phyloP scores from a whole-genome alignment of 805 yeast species.

The Kuraishia piskuri region DNA sequence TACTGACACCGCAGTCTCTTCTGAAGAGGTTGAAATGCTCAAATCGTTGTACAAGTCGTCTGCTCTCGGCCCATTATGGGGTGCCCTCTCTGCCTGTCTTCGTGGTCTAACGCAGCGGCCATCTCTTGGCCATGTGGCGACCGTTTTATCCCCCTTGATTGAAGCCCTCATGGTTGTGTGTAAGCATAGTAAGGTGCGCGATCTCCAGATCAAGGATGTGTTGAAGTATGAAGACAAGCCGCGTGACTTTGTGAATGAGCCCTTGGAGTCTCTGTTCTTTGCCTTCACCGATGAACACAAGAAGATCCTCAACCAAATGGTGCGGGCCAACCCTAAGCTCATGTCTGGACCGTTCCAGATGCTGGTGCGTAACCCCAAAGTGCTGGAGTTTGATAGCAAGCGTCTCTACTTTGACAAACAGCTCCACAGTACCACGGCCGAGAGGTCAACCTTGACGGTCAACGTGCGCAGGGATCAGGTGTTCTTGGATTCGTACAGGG shows the following conservation, averaged over 20 bases:
- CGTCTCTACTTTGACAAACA: slow-evolving; percentile 74
- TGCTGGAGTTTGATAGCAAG: slow-evolving; percentile 91
- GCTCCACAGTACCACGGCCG: slow-evolving; percentile 42
- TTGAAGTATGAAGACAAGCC: slow-evolving; percentile 54
- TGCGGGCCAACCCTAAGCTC: slow-evolving; percentile 79
- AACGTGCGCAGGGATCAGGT: slow-evolving; percentile 83
- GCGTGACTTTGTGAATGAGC: slow-evolving; percentile 63
- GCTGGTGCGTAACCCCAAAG: slow-evolving; percentile 79
- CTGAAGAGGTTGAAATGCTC: slow-evolving; percentile 36
- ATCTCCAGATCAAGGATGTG: slow-evolving; percentile 43
- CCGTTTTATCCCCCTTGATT: slow-evolving; percentile 75
- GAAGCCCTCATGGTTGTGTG: slow-evolving; percentile 96
- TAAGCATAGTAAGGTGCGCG: slow-evolving; percentile 66
- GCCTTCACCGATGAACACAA: slow-evolving; percentile 85
- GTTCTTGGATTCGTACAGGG: slow-evolving; percentile 81
- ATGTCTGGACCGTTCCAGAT: slow-evolving; percentile 95
- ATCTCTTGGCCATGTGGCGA: slow-evolving; percentile 55
- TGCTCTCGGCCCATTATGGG: slow-evolving; percentile 78
- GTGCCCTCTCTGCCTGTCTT: slow-evolving; percentile 67
- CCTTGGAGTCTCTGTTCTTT: slow-evolving; percentile 71
- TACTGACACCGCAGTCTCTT: neutral
- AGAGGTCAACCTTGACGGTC: slow-evolving; percentile 43
- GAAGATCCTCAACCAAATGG: slow-evolving; percentile 84
- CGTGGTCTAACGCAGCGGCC: slow-evolving; percentile 51
- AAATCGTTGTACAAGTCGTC: slow-evolving; percentile 57